These are phyloP conservation scores for Kwoniella sp. DNA, from an alignment of 768 basidiomycete genomes.

Conservation along the genomic window DNA sequence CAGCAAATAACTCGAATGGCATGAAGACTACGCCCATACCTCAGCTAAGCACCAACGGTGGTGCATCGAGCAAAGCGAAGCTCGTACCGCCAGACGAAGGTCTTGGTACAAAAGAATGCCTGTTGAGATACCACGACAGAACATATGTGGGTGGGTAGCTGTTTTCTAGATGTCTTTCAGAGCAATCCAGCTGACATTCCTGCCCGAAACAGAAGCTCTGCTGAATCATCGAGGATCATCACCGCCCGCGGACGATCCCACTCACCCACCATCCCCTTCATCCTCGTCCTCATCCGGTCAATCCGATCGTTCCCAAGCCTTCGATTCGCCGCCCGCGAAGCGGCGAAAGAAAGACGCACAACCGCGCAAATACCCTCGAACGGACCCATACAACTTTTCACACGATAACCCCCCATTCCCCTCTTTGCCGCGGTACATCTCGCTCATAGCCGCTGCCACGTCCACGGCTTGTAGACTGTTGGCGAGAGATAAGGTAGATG, in stretches of 20 bases:
- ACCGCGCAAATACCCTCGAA: not conserved
- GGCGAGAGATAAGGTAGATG: slow-evolving; percentile 58
- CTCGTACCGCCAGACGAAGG: slow-evolving; percentile 62
- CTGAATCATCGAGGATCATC: slow-evolving; percentile 6
- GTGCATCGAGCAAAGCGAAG: not conserved
- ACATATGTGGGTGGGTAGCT: slow-evolving; percentile 68
- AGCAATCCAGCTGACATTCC: slow-evolving; percentile 32
- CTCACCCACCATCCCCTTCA: slow-evolving; percentile 55
- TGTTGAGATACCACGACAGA: slow-evolving; percentile 70
- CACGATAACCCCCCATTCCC: slow-evolving; percentile 84
- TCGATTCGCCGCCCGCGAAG: slow-evolving; percentile 2
- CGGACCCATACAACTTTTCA: slow-evolving; percentile 12
- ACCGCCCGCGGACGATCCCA: slow-evolving; percentile 17
- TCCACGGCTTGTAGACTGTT: slow-evolving; percentile 72
- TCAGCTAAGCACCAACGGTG: not conserved
- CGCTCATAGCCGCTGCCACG: slow-evolving; percentile 73
- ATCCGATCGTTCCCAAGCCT: slow-evolving; percentile 7
- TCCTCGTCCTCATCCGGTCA: slow-evolving; percentile 10
- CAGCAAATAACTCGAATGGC: not conserved
- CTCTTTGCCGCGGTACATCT: slow-evolving; percentile 70
- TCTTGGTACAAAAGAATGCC: slow-evolving; percentile 64
- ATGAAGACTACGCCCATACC: not conserved
- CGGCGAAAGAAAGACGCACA: slow-evolving; percentile 35
- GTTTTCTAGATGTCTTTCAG: not conserved
- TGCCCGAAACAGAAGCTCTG: slow-evolving; percentile 41